phyloP scores from a whole-genome alignment of 495 filamentous ascomycete species.

The Opeltia flavorubescens region DNA sequence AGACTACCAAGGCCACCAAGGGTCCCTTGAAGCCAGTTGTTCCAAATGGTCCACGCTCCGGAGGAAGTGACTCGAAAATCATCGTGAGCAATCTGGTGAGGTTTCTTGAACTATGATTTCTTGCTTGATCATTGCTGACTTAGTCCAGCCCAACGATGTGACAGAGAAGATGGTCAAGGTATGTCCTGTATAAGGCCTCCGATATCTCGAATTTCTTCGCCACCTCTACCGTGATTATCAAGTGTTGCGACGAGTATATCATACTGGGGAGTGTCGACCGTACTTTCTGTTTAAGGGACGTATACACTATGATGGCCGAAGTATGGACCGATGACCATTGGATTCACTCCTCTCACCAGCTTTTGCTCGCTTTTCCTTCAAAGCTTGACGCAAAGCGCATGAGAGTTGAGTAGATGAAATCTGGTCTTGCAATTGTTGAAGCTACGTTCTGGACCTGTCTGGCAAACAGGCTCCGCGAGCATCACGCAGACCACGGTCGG shows the following conservation, averaged over 20 bases:
- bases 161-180: constrained; percentile 95
- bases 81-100: constrained; percentile 95
- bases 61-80: constrained; percentile 72
- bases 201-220: constrained; percentile 39
- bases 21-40: constrained; percentile 41
- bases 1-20: constrained; percentile 53
- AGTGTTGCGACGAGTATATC: constrained; percentile 16
- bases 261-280: constrained; percentile 12
- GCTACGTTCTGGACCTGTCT: constrained; percentile 14
- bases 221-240: constrained; percentile 33
- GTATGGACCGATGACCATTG: background rate
- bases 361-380: constrained; percentile 20
- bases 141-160: constrained; percentile 73
- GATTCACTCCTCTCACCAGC: constrained; percentile 25
- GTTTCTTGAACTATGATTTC: constrained; percentile 5
- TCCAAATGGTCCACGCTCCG: constrained; percentile 45
- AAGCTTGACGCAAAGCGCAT: constrained; percentile 23
- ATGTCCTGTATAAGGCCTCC: constrained; percentile 66
- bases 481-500: constrained; percentile 6
- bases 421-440: constrained; percentile 25
- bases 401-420: constrained; percentile 32
- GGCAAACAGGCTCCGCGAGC: constrained; percentile 18
- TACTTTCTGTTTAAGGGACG: constrained; percentile 7
- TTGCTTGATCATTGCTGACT: constrained; percentile 32
- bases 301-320: constrained; percentile 1